A percentile compares a stretch with the other conserved stretches of the same genome.
phyloP scores from a whole-genome alignment of 805 yeast genomes.

The Suhomyces pyralidae region DNA sequence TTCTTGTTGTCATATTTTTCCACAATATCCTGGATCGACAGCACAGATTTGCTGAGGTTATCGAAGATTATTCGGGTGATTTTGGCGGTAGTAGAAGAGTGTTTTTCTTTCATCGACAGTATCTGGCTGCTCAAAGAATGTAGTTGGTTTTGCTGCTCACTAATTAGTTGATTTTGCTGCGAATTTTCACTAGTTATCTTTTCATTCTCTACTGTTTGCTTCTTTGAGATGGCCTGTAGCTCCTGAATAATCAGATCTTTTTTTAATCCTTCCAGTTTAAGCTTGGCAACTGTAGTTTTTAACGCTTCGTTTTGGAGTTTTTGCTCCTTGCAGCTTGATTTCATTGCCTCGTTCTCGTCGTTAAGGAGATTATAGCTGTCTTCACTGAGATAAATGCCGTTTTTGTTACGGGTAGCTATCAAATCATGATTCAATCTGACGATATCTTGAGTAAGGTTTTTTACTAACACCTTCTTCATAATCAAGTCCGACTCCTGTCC shows the following conservation, averaged over 20 bases:
- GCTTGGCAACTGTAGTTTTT: not conserved
- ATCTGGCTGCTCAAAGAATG: constrained; percentile 7
- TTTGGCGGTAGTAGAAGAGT: constrained; percentile 9
- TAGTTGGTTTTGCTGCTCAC: constrained; percentile 4
- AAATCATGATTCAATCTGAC: constrained; percentile 57
- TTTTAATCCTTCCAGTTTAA: not conserved
- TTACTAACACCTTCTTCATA: constrained; percentile 51
- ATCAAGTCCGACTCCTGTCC: constrained; percentile 41
- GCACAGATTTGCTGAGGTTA: constrained; percentile 10
- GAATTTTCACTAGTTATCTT: not conserved
- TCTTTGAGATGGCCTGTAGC: not conserved
- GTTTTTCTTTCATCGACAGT: constrained; percentile 9
- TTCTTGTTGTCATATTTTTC: constrained; percentile 1
- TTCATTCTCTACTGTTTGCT: not conserved
- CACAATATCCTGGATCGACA: constrained; percentile 5
- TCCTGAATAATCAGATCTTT: not conserved
- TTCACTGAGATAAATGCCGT: constrained; percentile 64
- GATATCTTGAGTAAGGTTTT: constrained; percentile 54
- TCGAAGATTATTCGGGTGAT: constrained; percentile 10
- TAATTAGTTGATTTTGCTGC: not conserved
- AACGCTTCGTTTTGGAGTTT: constrained; percentile 18
- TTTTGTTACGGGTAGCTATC: constrained; percentile 57
- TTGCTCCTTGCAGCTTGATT: constrained; percentile 20
- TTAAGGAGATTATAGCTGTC: constrained; percentile 43
- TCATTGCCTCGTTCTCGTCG: constrained; percentile 26